Evolutionary conservation across 2,329 filamentous ascomycete species (phyloP).

Genomic region (Sphaceloma murrayae): DNA sequence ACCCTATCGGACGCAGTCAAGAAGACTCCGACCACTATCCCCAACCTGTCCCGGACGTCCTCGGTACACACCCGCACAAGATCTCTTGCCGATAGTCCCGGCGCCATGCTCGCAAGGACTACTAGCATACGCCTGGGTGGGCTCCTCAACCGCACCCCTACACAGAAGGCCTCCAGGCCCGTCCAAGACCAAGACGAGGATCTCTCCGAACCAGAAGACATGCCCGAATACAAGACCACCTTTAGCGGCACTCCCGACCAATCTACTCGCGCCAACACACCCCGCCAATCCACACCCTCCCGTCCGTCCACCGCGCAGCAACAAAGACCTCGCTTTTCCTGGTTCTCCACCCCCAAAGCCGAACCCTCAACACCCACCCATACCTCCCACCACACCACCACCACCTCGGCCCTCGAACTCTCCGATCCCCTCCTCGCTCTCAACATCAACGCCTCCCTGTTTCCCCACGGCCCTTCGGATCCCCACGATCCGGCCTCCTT

Average conservation of each 20-base stretch:
- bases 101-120: slow-evolving; percentile 16
- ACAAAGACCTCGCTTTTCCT: slow-evolving; percentile 20
- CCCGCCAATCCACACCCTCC: slow-evolving; percentile 6
- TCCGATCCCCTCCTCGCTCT: slow-evolving; percentile 46
- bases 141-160: slow-evolving; percentile 16
- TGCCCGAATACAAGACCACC: slow-evolving; percentile 29
- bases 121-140: slow-evolving; percentile 16
- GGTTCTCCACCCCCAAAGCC: slow-evolving; percentile 25
- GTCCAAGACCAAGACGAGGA: slow-evolving; percentile 20
- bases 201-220: slow-evolving; percentile 26
- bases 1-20: slow-evolving; percentile 19
- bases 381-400: slow-evolving; percentile 12
- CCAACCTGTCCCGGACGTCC: slow-evolving; percentile 16
- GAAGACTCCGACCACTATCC: slow-evolving; percentile 14
- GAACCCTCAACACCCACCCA: slow-evolving; percentile 15
- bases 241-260: slow-evolving; percentile 24
- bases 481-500: slow-evolving; percentile 45
- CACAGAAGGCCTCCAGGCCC: slow-evolving; percentile 13
- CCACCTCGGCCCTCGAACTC: slow-evolving; percentile 9
- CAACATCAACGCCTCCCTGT: slow-evolving; percentile 46
- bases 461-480: slow-evolving; percentile 42
- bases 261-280: background rate
- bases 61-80: slow-evolving; percentile 18
- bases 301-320: slow-evolving; percentile 15
- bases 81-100: slow-evolving; percentile 15